Conservation (phyloP, 192 early-diverging fungal species). For the Podila horticola region DNA sequence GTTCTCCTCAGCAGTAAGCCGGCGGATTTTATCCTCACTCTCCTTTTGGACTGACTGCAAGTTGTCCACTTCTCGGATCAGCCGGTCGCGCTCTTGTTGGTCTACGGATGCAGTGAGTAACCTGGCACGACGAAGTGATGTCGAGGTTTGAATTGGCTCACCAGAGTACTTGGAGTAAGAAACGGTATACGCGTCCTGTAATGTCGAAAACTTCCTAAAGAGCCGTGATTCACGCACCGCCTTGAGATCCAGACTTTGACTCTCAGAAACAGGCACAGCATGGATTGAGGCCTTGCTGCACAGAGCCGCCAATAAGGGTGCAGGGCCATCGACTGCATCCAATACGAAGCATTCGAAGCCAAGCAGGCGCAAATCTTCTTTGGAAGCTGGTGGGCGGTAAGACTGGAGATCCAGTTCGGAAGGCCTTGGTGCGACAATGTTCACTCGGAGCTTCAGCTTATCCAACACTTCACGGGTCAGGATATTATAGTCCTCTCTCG, state of each 20-base stretch:
- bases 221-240: slow-evolving; percentile 27
- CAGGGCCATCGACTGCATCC: slow-evolving; percentile 81
- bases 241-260: slow-evolving; percentile 6
- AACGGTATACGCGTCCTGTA: slow-evolving; percentile 8
- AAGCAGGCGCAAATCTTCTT: slow-evolving; percentile 55
- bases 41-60: slow-evolving; percentile 27
- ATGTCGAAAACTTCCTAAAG: slow-evolving; percentile 36
- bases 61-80: slow-evolving; percentile 46
- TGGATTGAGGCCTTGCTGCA: slow-evolving; percentile 72
- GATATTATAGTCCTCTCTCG: slow-evolving; percentile 78
- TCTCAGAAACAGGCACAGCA: slow-evolving; percentile 53
- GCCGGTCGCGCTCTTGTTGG: slow-evolving; percentile 38
- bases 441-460: slow-evolving; percentile 65
- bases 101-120: slow-evolving; percentile 40
- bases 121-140: slow-evolving; percentile 17
- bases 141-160: slow-evolving; percentile 22
- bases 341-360: slow-evolving; percentile 83
- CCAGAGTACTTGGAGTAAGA: slow-evolving; percentile 23
- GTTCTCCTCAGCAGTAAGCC: slow-evolving; percentile 51
- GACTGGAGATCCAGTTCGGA: slow-evolving; percentile 29
- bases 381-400: slow-evolving; percentile 15
- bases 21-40: slow-evolving; percentile 36
- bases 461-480: slow-evolving; percentile 77
- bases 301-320: slow-evolving; percentile 67
- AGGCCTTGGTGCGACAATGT: slow-evolving; percentile 60